Percentiles rank a stretch among this genome's conserved stretches.
Conservation (phyloP, 768 basidiomycete species). For the Russula foetens region DNA sequence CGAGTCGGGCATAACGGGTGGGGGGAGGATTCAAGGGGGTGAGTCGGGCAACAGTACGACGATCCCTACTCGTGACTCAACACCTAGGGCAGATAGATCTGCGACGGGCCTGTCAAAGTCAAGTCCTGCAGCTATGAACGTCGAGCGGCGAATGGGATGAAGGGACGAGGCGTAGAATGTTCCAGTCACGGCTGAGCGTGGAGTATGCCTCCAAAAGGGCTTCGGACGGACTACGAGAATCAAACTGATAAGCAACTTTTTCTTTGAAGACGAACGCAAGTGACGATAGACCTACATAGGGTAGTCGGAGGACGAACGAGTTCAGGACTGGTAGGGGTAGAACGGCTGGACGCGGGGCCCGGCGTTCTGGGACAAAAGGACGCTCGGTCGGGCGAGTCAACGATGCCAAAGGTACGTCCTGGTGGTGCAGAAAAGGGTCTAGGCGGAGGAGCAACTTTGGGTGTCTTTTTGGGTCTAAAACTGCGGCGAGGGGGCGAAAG, state of each 20-base stretch:
- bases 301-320: slow-evolving; percentile 55
- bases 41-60: slow-evolving; percentile 20
- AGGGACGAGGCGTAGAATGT: slow-evolving; percentile 67
- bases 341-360: not conserved
- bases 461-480: not conserved
- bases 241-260: not conserved
- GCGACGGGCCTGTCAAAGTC: slow-evolving; percentile 49
- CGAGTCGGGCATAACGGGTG: not conserved
- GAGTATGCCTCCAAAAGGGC: slow-evolving; percentile 73
- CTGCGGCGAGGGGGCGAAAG: slow-evolving; percentile 11
- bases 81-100: slow-evolving; percentile 29
- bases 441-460: not conserved
- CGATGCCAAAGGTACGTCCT: not conserved
- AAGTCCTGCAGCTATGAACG: slow-evolving; percentile 73
- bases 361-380: not conserved
- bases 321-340: slow-evolving; percentile 25
- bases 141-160: slow-evolving; percentile 67
- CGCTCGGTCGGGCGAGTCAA: not conserved
- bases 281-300: slow-evolving; percentile 43
- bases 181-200: slow-evolving; percentile 59
- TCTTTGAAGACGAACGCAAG: not conserved
- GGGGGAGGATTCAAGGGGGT: not conserved
- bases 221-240: slow-evolving; percentile 57
- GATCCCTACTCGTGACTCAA: slow-evolving; percentile 27
- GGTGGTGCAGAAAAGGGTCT: not conserved